phyloP scores from a whole-genome alignment of 2,329 filamentous ascomycete genomes.

The Cercospora nicotianae region DNA sequence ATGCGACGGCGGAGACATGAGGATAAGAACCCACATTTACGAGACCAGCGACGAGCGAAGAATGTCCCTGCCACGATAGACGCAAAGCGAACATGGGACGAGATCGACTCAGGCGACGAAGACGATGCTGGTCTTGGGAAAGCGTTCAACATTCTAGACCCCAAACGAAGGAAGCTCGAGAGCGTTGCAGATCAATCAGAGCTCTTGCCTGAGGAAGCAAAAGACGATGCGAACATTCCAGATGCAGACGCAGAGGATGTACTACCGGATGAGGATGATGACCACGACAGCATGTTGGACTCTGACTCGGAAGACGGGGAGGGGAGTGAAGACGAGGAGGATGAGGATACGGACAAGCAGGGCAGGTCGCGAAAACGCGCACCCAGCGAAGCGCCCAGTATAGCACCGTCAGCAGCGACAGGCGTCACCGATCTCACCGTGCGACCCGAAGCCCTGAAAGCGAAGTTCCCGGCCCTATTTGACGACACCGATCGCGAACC shows the following conservation, averaged over 20 bases:
- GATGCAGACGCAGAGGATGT: slow-evolving; percentile 38
- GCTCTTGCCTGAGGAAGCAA: slow-evolving; percentile 11
- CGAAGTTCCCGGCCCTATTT: slow-evolving; percentile 63
- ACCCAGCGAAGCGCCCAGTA: slow-evolving; percentile 50
- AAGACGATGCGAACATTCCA: slow-evolving; percentile 16
- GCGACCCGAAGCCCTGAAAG: slow-evolving; percentile 60
- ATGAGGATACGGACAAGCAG: slow-evolving; percentile 40
- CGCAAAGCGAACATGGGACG: slow-evolving; percentile 84
- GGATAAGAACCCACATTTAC: slow-evolving; percentile 74
- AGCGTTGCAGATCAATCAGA: slow-evolving; percentile 24
- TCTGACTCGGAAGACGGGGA: slow-evolving; percentile 38
- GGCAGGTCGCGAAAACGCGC: slow-evolving; percentile 29
- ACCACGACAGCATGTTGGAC: slow-evolving; percentile 79
- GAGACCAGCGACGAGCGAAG: slow-evolving; percentile 68
- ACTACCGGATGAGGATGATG: slow-evolving; percentile 44
- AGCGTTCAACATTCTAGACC: slow-evolving; percentile 48
- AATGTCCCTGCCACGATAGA: slow-evolving; percentile 84
- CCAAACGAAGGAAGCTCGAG: slow-evolving; percentile 48
- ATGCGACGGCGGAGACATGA: slow-evolving; percentile 82
- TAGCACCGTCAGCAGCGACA: slow-evolving; percentile 54
- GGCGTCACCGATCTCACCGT: slow-evolving; percentile 63
- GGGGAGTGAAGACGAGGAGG: slow-evolving; percentile 49
- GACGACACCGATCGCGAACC: slow-evolving; percentile 56
- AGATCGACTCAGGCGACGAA: slow-evolving; percentile 46
- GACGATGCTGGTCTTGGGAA: slow-evolving; percentile 42